A percentile compares a stretch with the other conserved stretches of the same genome.
phyloP scores from a whole-genome alignment of 345 rosid species.

The Salix purpurea region DNA sequence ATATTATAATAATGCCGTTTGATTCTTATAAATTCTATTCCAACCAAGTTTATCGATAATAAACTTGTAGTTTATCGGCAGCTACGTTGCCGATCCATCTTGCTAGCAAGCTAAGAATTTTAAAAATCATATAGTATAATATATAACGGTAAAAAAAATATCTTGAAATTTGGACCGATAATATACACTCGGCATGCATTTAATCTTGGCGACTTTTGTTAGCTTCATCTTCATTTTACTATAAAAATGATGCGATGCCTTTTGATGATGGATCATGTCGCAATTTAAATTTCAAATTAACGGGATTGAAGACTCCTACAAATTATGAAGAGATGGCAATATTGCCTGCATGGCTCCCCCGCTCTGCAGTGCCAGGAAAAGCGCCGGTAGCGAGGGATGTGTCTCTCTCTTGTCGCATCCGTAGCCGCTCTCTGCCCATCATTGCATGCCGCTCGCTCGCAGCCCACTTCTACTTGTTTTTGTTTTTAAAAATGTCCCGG shows the following conservation, averaged over 20 bases:
- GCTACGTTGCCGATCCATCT: not conserved
- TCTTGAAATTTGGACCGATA: not conserved
- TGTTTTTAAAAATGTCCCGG: no score
- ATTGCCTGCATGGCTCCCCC: not conserved
- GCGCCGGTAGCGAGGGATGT: not conserved
- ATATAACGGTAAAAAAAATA: no score
- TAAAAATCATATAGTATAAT: no score
- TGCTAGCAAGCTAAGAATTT: not conserved
- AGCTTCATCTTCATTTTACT: not conserved
- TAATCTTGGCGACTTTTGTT: no score
- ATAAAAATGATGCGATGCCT: no score
- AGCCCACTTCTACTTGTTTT: not conserved
- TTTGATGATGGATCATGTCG: no score
- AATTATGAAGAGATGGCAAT: no score
- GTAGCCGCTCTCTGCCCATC: not conserved
- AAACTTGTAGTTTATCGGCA: not conserved
- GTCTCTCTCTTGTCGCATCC: not conserved
- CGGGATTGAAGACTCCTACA: not conserved
- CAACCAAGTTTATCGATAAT: no score
- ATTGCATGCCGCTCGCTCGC: not conserved
- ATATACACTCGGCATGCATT: no score
- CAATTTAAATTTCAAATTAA: not conserved
- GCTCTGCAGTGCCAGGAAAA: not conserved
- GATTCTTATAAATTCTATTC: no score
- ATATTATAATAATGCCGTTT: no score